These are phyloP conservation scores for Chalciporus sp. DNA, from an alignment of 1,284 basidiomycete genomes.

Conservation along the genomic window DNA sequence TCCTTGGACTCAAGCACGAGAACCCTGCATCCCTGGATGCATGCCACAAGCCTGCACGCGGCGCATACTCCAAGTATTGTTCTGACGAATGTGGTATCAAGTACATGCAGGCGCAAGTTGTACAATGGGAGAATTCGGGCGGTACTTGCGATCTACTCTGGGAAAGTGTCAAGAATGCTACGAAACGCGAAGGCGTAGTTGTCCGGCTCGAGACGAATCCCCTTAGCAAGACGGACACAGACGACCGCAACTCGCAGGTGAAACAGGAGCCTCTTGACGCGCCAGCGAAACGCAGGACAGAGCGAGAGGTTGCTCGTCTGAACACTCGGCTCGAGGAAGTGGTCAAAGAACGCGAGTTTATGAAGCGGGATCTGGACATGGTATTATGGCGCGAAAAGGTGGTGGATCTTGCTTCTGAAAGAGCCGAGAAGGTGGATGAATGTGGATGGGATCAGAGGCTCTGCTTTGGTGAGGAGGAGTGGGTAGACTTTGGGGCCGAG, in stretches of 20 bases:
- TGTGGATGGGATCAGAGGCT: slow-evolving; percentile 87
- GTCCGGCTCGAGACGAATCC: slow-evolving; percentile 38
- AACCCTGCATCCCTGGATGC: slow-evolving; percentile 61
- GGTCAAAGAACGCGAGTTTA: slow-evolving; percentile 57
- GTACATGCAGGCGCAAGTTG: slow-evolving; percentile 64
- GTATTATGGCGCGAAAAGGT: slow-evolving; percentile 68
- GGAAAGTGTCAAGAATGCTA: slow-evolving; percentile 69
- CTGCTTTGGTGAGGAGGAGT: slow-evolving; percentile 78
- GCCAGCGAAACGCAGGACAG: slow-evolving; percentile 42
- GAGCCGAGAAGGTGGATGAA: slow-evolving; percentile 57
- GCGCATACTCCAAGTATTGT: slow-evolving; percentile 82
- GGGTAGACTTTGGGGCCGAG: slow-evolving; percentile 61
- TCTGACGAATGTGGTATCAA: slow-evolving; percentile 77
- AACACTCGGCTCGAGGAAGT: slow-evolving; percentile 54
- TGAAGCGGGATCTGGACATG: slow-evolving; percentile 67
- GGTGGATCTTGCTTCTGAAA: slow-evolving; percentile 61
- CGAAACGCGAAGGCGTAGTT: slow-evolving; percentile 69
- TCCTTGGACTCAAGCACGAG: slow-evolving; percentile 61
- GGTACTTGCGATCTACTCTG: slow-evolving; percentile 64
- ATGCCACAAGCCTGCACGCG: slow-evolving; percentile 77
- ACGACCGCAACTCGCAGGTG: not conserved
- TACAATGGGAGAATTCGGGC: slow-evolving; percentile 58
- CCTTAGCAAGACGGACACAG: slow-evolving; percentile 27
- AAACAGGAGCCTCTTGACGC: slow-evolving; percentile 9
- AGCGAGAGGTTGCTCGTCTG: slow-evolving; percentile 56